Base-by-base conservation (phyloP, 768 basidiomycete species). In the Heimioporus sp. region DNA sequence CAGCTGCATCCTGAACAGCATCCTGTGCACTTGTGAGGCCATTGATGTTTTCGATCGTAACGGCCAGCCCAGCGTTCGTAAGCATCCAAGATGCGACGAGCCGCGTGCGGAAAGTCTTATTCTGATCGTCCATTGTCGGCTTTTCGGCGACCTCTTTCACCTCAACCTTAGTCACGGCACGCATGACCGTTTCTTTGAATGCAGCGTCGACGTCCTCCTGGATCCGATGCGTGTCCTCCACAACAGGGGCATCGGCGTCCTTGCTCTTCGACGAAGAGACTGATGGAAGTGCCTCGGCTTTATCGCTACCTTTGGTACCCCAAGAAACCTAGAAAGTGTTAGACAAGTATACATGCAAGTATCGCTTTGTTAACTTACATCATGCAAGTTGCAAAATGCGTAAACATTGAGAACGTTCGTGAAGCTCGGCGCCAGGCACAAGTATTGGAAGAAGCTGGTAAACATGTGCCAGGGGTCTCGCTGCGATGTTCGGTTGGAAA, bases 381-480 rank as follows among this genome's bases (percentile, higher is more conserved):
- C 93, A 67, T 92, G 92, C 70, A 97, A 74, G 72, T 97, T 97
- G 73, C 93, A 97, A 78, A 98, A 98, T 1, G 95, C 94, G 67
- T 98, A 98, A 35, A 95, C 90, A 71, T 96, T 96, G 61, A 96
- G 80, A 41, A 98, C 87, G 66, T 97, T 98, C 34, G 87, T 94
- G 74, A 96, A 96, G 60, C 88, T 91, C 1, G 92, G 91, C 11
- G 96, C 96, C 51, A 98, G 70, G 62, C 85, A 86, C 45, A 96
- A 74, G 66, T 95, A 96, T 66, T 95, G 95, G 60, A 87, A 73
- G 79, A 97, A 93, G 60, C 91, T 93, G 21, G 91, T 90, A 71
- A 95, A 86, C 85, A 98, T 88, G 71, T 98, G 95, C 95, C 95
- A 98, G 5, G 95, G 95, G 71, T 98, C 95, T 55, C 91, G 85